Conservation (phyloP, 1,284 basidiomycete species). For the Ustilago bromivora region DNA sequence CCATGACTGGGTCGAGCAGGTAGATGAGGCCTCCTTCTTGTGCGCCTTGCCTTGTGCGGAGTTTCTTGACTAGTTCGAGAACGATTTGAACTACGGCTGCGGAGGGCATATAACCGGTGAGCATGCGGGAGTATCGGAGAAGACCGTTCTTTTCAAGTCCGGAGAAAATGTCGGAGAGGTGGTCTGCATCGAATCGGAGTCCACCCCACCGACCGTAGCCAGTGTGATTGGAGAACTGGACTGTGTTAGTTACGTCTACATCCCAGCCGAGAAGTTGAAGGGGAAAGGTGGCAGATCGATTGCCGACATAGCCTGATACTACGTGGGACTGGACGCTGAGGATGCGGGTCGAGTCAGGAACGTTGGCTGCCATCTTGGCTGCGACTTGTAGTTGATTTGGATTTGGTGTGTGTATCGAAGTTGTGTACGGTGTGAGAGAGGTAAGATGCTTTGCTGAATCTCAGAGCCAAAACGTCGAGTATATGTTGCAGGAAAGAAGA, state of each 20-base stretch:
- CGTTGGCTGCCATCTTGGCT: constrained; percentile 48
- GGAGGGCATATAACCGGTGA: constrained; percentile 82
- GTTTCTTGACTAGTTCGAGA: constrained; percentile 75
- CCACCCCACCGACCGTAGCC: constrained; percentile 75
- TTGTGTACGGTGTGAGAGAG: not conserved
- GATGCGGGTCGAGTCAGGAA: constrained; percentile 60
- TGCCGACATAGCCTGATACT: constrained; percentile 91
- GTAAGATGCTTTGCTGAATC: not conserved
- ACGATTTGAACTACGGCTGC: constrained; percentile 82
- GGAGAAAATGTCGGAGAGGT: constrained; percentile 69
- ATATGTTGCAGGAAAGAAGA: not conserved
- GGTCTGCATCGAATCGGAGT: constrained; percentile 69
- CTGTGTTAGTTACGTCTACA: constrained; percentile 95
- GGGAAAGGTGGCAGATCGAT: constrained; percentile 88
- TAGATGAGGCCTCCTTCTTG: constrained; percentile 76
- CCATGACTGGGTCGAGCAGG: constrained; percentile 80
- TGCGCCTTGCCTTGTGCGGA: constrained; percentile 74
- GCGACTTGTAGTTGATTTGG: not conserved
- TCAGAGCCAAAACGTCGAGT: not conserved
- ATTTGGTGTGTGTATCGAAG: not conserved
- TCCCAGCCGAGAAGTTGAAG: constrained; percentile 95
- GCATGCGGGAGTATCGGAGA: constrained; percentile 58
- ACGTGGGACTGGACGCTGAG: constrained; percentile 89
- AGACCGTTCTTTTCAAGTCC: constrained; percentile 62
- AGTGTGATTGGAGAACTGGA: constrained; percentile 83